Evolutionary conservation across 305 asterid species (phyloP), one percentile per base, ranked within the genome.

Genomic region (Fraxinus sp.): DNA sequence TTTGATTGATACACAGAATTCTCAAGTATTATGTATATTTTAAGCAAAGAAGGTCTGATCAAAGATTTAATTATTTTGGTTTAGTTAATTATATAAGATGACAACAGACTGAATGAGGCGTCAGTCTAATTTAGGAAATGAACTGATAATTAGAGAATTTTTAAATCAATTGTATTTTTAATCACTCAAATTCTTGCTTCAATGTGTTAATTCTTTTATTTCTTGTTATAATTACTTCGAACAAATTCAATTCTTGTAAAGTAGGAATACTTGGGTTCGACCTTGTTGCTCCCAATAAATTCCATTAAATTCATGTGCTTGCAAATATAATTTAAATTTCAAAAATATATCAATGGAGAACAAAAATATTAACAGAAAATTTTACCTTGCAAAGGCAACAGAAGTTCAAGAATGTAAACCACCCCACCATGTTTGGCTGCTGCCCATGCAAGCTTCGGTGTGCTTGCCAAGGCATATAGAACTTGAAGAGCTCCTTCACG

Each of bases 351-450:
- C 57, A 46, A 46, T 46, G 57, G 57, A 46, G 57, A 46, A 13
- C n/a, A 46, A 46, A 46, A 46, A 46, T 64, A 79, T 76, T 57
- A 62, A 77, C 20, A 76, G 79, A 87, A 80, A 37, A 64, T 4
- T 10, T 68, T 88, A 96, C 98, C 98, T 91, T 92, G 92, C 83
- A 91, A 82, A 85, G 99, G 99, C 90, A 96, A 86, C 86, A 96
- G 96, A 85, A 95, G 93, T 85, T 96, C 98, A 33, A 96, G 98
- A 85, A 96, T 96, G 91, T 93, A 95, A 85, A 96, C 98, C 79
- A 95, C 99, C 83, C 99, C 99, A 78, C 99, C 99, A 85, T 95
- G 98, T 90, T 95, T 96, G 32, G 99, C 99, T 81, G 97, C 97
- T 81, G 98, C 95, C 99, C 98, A 96, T 72, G 99, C 98, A 81